Conservation (phyloP, 1,284 basidiomycete species). For the Porogramme epimiltina region DNA sequence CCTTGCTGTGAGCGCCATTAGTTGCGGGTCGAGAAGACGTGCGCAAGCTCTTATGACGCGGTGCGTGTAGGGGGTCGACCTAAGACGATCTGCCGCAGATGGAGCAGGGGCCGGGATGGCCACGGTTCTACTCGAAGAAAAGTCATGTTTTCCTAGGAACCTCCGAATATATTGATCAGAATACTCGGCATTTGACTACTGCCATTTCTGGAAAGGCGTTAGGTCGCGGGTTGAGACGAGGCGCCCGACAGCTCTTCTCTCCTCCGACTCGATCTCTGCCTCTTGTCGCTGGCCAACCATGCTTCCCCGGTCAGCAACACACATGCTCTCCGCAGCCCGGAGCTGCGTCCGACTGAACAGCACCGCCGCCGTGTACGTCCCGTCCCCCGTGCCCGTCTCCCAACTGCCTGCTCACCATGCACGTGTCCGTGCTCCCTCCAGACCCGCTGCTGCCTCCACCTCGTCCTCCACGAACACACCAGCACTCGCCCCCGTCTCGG, state of each 20-base stretch:
- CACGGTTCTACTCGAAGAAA: too few relatives aligned
- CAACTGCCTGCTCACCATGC: neutral
- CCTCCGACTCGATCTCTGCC: neutral
- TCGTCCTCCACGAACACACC: neutral
- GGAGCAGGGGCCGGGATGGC: too few relatives aligned
- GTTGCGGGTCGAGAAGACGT: too few relatives aligned
- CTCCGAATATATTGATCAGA: too few relatives aligned
- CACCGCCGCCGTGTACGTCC: conserved; percentile 10
- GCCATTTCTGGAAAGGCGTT: too few relatives aligned
- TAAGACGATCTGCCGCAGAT: too few relatives aligned
- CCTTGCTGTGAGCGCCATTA: too few relatives aligned
- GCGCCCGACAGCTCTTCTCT: neutral
- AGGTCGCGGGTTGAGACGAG: too few relatives aligned
- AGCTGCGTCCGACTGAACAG: conserved; percentile 13
- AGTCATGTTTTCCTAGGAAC: too few relatives aligned
- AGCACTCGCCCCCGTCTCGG: conserved; percentile 3
- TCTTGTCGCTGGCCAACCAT: conserved; percentile 2
- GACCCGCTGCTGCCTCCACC: conserved; percentile 3
- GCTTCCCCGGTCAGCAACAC: conserved; percentile 12
- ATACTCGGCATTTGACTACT: too few relatives aligned
- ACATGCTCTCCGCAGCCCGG: conserved; percentile 3
- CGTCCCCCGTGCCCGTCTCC: neutral
- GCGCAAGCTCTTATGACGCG: too few relatives aligned
- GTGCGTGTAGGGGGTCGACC: too few relatives aligned
- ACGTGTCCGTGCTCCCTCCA: neutral